These are phyloP conservation scores for Sisymbrium irio DNA, from an alignment of 345 rosid genomes.

Conservation along the genomic window DNA sequence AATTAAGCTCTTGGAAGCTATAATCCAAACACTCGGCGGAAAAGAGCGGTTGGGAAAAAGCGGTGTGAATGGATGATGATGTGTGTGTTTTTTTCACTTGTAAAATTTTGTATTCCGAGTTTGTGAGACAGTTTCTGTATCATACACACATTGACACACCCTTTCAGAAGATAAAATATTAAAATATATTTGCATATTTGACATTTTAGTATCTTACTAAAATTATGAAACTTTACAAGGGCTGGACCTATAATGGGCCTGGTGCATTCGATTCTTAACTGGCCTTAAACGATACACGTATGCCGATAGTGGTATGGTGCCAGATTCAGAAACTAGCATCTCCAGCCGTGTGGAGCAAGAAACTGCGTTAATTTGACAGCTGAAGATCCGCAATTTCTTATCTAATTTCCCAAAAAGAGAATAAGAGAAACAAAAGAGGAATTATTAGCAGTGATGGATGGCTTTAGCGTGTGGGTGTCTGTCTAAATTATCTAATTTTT, in stretches of 20 bases:
- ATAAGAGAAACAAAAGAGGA: constrained; percentile 8
- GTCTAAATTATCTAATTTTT: constrained; percentile 6
- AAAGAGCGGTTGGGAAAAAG: constrained; percentile 38
- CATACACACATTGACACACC: not conserved
- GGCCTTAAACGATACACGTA: not conserved
- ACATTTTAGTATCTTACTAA: not conserved
- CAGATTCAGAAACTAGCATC: constrained; percentile 21
- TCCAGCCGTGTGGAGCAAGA: constrained; percentile 33
- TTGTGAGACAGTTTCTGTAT: constrained; percentile 6
- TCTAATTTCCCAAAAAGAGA: constrained; percentile 2
- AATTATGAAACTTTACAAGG: not conserved
- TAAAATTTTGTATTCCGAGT: constrained; percentile 6
- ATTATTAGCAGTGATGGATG: not conserved
- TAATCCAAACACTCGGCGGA: constrained; percentile 88
- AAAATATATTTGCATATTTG: not conserved
- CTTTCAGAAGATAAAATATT: not conserved
- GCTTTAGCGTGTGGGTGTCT: constrained; percentile 33
- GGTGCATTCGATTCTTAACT: not conserved
- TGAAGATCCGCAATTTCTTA: not conserved
- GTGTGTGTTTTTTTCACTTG: not conserved
- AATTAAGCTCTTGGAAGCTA: constrained; percentile 89
- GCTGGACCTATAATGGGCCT: not conserved
- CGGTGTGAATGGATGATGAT: constrained; percentile 8
- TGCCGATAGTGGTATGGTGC: not conserved
- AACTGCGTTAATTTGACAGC: constrained; percentile 17